phyloP scores from a whole-genome alignment of 2,329 filamentous ascomycete genomes.

The Cucurbitaria berberidis region DNA sequence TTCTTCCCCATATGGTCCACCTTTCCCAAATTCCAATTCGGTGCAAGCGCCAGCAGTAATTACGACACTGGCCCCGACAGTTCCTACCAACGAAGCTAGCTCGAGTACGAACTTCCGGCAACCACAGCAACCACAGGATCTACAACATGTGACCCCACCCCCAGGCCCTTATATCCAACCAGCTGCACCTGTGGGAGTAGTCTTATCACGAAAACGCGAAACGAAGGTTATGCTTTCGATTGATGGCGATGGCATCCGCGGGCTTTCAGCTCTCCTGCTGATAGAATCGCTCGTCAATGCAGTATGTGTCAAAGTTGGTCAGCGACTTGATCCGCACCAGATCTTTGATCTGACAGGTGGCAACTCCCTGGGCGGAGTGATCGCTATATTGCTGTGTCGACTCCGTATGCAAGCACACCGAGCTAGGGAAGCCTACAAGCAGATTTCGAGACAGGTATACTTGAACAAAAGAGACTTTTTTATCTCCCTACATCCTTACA shows the following conservation, averaged over 20 bases:
- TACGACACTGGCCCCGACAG: neutral
- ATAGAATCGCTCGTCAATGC: constrained; percentile 42
- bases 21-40: neutral
- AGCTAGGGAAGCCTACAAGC: constrained; percentile 39
- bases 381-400: constrained; percentile 39
- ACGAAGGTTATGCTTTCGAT: constrained; percentile 42
- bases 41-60: neutral
- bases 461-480: constrained; percentile 37
- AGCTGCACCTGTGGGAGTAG: constrained; percentile 3
- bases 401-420: constrained; percentile 38
- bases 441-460: constrained; percentile 32
- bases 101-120: neutral
- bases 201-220: constrained; percentile 28
- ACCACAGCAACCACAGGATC: neutral
- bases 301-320: constrained; percentile 34
- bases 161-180: constrained; percentile 2
- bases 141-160: neutral
- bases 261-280: constrained; percentile 36
- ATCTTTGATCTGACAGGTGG: constrained; percentile 43
- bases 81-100: neutral
- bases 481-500: constrained; percentile 29
- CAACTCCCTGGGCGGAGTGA: constrained; percentile 34
- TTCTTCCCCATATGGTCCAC: constrained; percentile 19
- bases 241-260: constrained; percentile 42
- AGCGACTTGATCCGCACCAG: constrained; percentile 33